Base-by-base conservation (phyloP, 148 eudicot species). In the Camellia sinensis region DNA sequence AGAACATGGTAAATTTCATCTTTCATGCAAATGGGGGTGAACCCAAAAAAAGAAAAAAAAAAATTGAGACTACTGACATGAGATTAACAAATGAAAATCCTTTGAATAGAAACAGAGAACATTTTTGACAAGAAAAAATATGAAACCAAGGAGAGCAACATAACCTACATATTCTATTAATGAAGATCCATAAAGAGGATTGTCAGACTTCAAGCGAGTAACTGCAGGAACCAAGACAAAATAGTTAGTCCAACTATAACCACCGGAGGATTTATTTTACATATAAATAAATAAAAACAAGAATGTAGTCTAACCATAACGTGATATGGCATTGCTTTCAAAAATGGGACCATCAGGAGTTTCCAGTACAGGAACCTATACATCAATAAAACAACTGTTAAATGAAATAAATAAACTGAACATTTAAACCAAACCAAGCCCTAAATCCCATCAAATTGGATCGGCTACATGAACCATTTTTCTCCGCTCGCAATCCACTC, bases 311-410 rank as follows among this genome's bases (percentile, higher is more conserved):
- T 71, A 53, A 92, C 96, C 90, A 80, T 90, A 92, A 70, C 92
- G 92, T 10, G 96, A 92, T 48, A 92, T 92, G 65, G 96, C 96
- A 83, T 92, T 90, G 80, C 93, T 92, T 84, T 92, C 93, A 73
- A 89, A 90, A 9, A 92, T 64, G 41, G 92, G 86, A 11, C 96
- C 96, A 45, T 92, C 93, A 43, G 92, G 93, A 74, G 95, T 92
- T 85, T 90, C 92, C 84, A 92, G 71, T 15, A 92, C 92, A 70
- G 96, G 96, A 67, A 90, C 88, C 95, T 91, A 74, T 9, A 68
- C 64, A 22, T 19, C n/a, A 22, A 60, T 18, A 41, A 11, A 10
- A 74, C 4, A 22, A 13, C n/a, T 4, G 43, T 41, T 70, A 7
- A 0, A 0, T 40, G 29, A 52, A 50, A 50, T 6, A 11, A n/a